Evolutionary conservation across 192 early-diverging fungal genomes (phyloP).

Genomic region (Rhizoclosmatium sp.): DNA sequence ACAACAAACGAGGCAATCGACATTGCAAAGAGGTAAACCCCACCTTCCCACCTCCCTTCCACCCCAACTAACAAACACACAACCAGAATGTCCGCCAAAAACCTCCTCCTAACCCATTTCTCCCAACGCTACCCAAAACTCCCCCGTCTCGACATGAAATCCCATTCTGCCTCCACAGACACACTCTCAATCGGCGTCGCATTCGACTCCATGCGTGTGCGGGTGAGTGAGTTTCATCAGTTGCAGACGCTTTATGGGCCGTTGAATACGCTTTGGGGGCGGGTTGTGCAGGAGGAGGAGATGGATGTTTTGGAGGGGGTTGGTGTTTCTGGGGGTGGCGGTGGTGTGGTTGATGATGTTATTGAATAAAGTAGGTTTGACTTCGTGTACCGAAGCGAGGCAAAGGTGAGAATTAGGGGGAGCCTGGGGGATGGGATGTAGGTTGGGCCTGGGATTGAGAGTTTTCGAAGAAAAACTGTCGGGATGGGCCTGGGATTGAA

Average conservation of each 20-base stretch:
- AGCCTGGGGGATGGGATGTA: too few species aligned
- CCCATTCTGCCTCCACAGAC: constrained; percentile 3
- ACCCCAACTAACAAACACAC: too few species aligned
- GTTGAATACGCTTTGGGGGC: constrained; percentile 30
- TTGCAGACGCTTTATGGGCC: constrained; percentile 25
- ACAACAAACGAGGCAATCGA: constrained; percentile 88
- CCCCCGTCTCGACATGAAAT: constrained; percentile 51
- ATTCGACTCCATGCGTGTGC: constrained; percentile 77
- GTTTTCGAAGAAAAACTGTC: too few species aligned
- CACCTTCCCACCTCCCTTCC: not conserved
- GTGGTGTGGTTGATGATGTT: too few species aligned
- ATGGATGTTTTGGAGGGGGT: too few species aligned
- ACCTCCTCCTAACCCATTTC: constrained; percentile 92
- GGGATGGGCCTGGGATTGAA: too few species aligned
- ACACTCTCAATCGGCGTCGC: constrained; percentile 65
- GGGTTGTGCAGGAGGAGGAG: constrained; percentile 19
- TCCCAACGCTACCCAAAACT: constrained; percentile 93
- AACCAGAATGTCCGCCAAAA: constrained; percentile 81
- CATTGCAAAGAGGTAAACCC: constrained; percentile 71
- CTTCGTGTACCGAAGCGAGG: too few species aligned
- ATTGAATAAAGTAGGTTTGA: too few species aligned
- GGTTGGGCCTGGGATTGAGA: too few species aligned
- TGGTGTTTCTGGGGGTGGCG: too few species aligned
- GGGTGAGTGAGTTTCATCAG: constrained; percentile 28
- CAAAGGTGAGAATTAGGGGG: too few species aligned